Percentiles rank a stretch among this genome's conserved stretches.
These are phyloP conservation scores for Davidsoniella virescens DNA, from an alignment of 2,329 filamentous ascomycete genomes.

Conservation along the genomic window DNA sequence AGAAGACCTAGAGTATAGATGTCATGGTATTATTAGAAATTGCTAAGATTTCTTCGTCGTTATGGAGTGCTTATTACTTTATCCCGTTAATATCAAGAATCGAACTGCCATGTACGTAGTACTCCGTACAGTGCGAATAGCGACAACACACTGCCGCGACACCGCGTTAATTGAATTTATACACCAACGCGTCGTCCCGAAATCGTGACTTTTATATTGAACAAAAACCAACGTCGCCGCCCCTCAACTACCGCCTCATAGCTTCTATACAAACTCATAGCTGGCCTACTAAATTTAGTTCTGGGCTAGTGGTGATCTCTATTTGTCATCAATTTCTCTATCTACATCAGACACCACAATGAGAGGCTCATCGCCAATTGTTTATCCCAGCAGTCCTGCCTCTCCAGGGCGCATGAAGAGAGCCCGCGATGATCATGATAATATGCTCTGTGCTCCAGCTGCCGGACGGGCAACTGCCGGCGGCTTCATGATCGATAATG, in stretches of 20 bases:
- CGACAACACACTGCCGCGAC: not conserved
- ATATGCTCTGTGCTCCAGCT: not conserved
- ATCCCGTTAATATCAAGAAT: too few relatives aligned
- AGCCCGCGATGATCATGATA: conserved; percentile 11
- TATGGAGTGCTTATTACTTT: not conserved
- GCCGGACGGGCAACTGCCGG: conserved; percentile 3
- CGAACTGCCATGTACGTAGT: not conserved
- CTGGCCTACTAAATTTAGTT: not conserved
- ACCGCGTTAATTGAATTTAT: conserved; percentile 7
- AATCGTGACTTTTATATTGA: not conserved
- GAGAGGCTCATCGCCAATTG: conserved; percentile 12
- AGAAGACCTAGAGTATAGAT: too few relatives aligned
- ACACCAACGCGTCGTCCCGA: not conserved
- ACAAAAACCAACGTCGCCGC: too few relatives aligned
- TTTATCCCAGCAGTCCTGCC: conserved; percentile 13
- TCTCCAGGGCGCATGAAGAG: conserved; percentile 11
- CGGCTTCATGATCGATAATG: conserved; percentile 13
- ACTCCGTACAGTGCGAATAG: not conserved
- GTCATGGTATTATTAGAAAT: not conserved
- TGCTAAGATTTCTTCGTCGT: not conserved
- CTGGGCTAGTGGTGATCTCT: not conserved
- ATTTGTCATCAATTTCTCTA: not conserved
- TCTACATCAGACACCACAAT: not conserved
- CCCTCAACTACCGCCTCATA: too few relatives aligned
- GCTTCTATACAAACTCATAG: not conserved